Evolutionary conservation across 148 eudicot species (phyloP).

Genomic region (Amaranthus cruentus): DNA sequence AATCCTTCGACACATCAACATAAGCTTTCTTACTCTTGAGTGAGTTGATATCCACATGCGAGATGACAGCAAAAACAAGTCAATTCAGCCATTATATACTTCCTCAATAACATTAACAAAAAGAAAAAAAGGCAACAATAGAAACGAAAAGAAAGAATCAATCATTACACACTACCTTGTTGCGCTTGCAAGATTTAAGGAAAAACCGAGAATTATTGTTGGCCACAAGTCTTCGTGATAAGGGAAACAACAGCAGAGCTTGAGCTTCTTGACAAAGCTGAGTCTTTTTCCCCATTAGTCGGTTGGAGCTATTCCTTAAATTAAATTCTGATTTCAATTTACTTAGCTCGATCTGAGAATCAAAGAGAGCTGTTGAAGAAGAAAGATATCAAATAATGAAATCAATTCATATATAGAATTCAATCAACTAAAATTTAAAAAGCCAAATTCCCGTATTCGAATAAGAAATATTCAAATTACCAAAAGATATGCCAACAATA

Average conservation of each 20-base stretch:
- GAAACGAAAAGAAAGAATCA: not conserved
- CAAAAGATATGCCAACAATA: too few species aligned
- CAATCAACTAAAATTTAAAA: too few species aligned
- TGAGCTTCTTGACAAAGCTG: not conserved
- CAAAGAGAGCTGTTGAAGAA: not conserved
- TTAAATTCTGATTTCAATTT: too few species aligned
- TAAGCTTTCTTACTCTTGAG: not conserved
- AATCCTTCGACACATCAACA: not conserved
- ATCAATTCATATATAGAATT: not conserved
- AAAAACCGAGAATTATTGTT: not conserved
- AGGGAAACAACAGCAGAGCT: not conserved
- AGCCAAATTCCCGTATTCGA: too few species aligned
- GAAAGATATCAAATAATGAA: not conserved
- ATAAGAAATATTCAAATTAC: too few species aligned
- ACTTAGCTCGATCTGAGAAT: not conserved
- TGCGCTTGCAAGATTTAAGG: constrained; percentile 4
- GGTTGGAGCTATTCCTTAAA: not conserved
- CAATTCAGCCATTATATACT: not conserved
- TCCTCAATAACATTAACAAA: not conserved
- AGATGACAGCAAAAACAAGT: not conserved
- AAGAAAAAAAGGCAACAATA: not conserved
- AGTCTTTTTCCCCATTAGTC: not conserved
- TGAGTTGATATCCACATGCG: not conserved
- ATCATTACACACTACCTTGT: not conserved
- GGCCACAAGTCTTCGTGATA: not conserved